Evolutionary conservation across 371 early-diverging fungal genomes (phyloP).

Genomic region (Nematocida sp.): DNA sequence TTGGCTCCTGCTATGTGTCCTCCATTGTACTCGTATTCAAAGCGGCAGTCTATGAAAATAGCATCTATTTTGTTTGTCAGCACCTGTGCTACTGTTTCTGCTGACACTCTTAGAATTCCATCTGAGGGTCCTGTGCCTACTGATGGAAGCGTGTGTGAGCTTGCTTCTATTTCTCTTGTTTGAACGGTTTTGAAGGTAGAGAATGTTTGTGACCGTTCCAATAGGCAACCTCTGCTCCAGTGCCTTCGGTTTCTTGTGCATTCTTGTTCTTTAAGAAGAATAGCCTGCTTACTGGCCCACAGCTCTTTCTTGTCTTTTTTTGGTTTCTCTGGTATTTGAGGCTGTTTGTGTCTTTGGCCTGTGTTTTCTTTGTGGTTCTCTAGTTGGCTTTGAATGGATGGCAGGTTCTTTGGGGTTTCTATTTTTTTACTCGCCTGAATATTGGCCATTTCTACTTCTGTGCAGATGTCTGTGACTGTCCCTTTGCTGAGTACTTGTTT

Average conservation of each 20-base stretch:
- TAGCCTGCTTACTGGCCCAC: not conserved
- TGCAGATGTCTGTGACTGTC: too few relatives aligned
- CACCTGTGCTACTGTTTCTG: conserved; percentile 44
- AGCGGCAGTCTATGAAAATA: conserved; percentile 71
- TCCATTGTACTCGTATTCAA: conserved; percentile 75
- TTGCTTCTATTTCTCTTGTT: not conserved
- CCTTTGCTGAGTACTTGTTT: too few relatives aligned
- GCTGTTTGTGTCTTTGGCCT: too few relatives aligned
- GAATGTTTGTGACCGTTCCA: not conserved
- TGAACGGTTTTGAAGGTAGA: not conserved
- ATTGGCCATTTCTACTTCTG: too few relatives aligned
- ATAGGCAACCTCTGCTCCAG: not conserved
- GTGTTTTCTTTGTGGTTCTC: too few relatives aligned
- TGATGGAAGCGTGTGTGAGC: conserved; percentile 47
- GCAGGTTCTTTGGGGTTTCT: too few relatives aligned
- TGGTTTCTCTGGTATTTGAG: too few relatives aligned
- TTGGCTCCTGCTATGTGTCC: conserved; percentile 73
- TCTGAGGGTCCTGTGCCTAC: conserved; percentile 59
- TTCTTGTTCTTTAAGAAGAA: not conserved
- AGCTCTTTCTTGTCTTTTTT: not conserved
- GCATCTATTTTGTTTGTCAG: conserved; percentile 30
- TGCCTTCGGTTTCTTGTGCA: not conserved
- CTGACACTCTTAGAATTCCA: conserved; percentile 54
- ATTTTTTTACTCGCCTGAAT: too few relatives aligned
- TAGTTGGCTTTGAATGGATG: too few relatives aligned